Evolutionary conservation across 306 rosid species (phyloP).

Genomic region (Lotus japonicus): DNA sequence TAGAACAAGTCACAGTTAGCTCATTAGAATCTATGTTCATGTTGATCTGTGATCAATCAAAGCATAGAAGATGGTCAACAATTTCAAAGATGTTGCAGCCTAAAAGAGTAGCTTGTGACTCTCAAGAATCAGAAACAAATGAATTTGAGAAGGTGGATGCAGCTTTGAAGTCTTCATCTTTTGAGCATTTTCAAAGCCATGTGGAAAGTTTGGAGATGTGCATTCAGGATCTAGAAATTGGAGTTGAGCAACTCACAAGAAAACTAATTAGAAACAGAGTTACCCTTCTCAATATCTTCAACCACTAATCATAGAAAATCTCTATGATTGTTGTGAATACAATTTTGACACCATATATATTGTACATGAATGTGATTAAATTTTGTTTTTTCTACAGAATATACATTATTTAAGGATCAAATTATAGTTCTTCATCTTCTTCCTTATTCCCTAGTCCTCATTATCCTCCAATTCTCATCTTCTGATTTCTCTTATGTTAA

Average conservation of each 20-base stretch:
- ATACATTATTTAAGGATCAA: not conserved
- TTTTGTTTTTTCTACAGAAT: not conserved
- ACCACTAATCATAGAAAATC: constrained; percentile 1
- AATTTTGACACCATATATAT: not conserved
- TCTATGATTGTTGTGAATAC: not conserved
- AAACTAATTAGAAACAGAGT: constrained; percentile 11
- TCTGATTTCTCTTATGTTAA: not conserved
- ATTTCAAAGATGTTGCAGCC: not conserved
- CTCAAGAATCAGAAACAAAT: not conserved
- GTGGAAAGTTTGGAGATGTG: constrained; percentile 7
- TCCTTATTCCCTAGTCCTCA: not conserved
- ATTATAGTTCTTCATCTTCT: not conserved
- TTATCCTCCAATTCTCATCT: not conserved
- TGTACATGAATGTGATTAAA: not conserved
- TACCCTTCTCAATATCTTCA: constrained; percentile 15
- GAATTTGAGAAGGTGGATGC: constrained; percentile 5
- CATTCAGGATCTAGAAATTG: constrained; percentile 17
- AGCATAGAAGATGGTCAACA: not conserved
- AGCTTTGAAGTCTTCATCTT: not conserved
- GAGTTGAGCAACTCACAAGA: not conserved
- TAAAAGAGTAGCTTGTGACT: not conserved
- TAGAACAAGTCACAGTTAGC: constrained; percentile 8
- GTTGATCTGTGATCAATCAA: not conserved
- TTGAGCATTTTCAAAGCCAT: not conserved
- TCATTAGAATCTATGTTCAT: not conserved